Evolutionary conservation across 2,329 filamentous ascomycete species (phyloP).

Genomic region (Penicillium sp.): DNA sequence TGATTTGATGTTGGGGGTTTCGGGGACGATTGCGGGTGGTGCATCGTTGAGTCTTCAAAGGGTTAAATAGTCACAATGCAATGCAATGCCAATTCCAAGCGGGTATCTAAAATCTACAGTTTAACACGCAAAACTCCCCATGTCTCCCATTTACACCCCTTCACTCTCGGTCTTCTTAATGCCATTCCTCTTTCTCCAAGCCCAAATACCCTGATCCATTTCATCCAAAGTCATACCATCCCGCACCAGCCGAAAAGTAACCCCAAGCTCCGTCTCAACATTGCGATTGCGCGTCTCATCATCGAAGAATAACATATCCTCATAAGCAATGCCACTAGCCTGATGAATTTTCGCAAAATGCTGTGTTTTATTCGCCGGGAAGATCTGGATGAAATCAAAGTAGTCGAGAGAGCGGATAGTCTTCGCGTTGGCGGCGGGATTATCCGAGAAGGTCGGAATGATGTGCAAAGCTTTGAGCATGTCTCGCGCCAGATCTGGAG

Average conservation of each 20-base stretch:
- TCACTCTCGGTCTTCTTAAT: slow-evolving; percentile 27
- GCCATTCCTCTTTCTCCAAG: slow-evolving; percentile 72
- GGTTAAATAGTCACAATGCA: not conserved
- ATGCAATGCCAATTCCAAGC: not conserved
- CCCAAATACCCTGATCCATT: slow-evolving; percentile 70
- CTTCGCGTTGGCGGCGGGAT: slow-evolving; percentile 42
- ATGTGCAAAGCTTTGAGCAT: slow-evolving; percentile 71
- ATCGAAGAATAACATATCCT: slow-evolving; percentile 94
- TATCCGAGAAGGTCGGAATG: slow-evolving; percentile 43
- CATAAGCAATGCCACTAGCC: slow-evolving; percentile 64
- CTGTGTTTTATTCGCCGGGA: slow-evolving; percentile 73
- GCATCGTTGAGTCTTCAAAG: not conserved
- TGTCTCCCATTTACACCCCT: not conserved
- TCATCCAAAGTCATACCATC: slow-evolving; percentile 74
- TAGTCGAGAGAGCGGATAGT: slow-evolving; percentile 49
- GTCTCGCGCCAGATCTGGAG: slow-evolving; percentile 74
- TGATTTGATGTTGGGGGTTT: slow-evolving; percentile 3
- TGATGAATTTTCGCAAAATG: slow-evolving; percentile 74
- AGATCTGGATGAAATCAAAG: slow-evolving; percentile 58
- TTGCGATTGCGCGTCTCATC: slow-evolving; percentile 84
- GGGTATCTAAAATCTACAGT: slow-evolving; percentile 13
- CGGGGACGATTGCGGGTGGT: slow-evolving; percentile 13
- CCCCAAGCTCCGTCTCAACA: slow-evolving; percentile 67
- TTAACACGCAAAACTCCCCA: not conserved
- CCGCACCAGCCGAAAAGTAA: slow-evolving; percentile 76